Percentiles rank a stretch among this genome's conserved stretches.
phyloP scores from a whole-genome alignment of 352 stramenopile species.

The Phytophthora sansomeana region DNA sequence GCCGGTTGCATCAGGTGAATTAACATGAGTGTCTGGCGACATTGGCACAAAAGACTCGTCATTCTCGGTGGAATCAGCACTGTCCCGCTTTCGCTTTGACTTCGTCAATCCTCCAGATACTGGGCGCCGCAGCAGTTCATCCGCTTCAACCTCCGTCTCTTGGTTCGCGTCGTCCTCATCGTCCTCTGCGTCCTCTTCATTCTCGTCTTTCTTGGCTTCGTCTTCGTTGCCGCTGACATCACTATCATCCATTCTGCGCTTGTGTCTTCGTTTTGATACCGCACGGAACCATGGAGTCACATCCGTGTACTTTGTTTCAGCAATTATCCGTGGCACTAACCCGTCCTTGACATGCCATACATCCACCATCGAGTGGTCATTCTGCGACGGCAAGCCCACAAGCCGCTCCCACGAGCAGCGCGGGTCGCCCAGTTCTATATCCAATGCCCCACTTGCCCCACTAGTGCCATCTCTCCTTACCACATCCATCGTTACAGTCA shows the following conservation, averaged over 20 bases:
- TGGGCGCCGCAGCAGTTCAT: slow-evolving; percentile 43
- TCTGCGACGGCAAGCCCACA: slow-evolving; percentile 58
- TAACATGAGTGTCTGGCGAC: slow-evolving; percentile 77
- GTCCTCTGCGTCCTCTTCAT: slow-evolving; percentile 65
- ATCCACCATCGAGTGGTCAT: slow-evolving; percentile 75
- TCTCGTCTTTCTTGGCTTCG: slow-evolving; percentile 62
- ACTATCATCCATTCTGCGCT: slow-evolving; percentile 47
- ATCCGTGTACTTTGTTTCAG: slow-evolving; percentile 70
- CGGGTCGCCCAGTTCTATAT: slow-evolving; percentile 48
- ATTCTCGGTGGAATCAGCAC: slow-evolving; percentile 51
- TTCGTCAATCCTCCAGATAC: slow-evolving; percentile 40
- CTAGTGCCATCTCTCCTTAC: slow-evolving; percentile 33
- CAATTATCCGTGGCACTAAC: slow-evolving; percentile 60
- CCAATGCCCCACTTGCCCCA: background rate
- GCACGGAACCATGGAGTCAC: slow-evolving; percentile 68
- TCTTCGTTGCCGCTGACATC: slow-evolving; percentile 53
- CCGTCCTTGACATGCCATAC: slow-evolving; percentile 74
- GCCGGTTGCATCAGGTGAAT: slow-evolving; percentile 56
- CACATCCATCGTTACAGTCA: slow-evolving; percentile 65
- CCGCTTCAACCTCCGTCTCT: slow-evolving; percentile 53
- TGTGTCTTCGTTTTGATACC: slow-evolving; percentile 49
- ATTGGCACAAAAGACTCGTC: slow-evolving; percentile 68
- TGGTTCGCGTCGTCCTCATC: slow-evolving; percentile 64
- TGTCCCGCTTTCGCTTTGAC: slow-evolving; percentile 61
- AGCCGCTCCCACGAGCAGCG: slow-evolving; percentile 64